These are phyloP conservation scores for Coccinonectria pachysandricola DNA, from an alignment of 2,329 filamentous ascomycete species.

Conservation along the genomic window DNA sequence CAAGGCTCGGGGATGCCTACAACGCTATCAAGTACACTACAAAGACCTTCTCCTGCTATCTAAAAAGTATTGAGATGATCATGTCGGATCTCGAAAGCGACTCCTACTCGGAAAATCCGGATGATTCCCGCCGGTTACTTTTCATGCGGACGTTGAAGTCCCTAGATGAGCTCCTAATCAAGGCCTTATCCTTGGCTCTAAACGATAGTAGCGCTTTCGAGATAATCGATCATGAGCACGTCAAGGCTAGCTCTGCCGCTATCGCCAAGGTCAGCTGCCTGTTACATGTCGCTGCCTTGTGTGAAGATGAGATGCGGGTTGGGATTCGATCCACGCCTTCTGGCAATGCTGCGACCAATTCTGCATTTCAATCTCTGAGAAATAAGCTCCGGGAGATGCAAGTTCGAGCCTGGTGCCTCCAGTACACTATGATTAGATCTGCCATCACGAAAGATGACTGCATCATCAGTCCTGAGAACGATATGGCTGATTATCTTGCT, in stretches of 20 bases:
- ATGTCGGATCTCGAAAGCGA: constrained; percentile 53
- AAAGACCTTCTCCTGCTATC: constrained; percentile 78
- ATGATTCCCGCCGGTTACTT: constrained; percentile 55
- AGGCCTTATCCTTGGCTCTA: constrained; percentile 57
- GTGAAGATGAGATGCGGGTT: constrained; percentile 76
- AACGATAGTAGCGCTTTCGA: constrained; percentile 65
- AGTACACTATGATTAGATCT: constrained; percentile 71
- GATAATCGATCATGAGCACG: constrained; percentile 70
- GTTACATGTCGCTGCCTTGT: constrained; percentile 68
- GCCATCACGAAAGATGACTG: constrained; percentile 57
- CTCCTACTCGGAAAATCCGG: constrained; percentile 47
- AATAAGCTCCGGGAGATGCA: constrained; percentile 78
- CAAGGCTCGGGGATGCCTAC: constrained; percentile 82
- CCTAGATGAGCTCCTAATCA: constrained; percentile 65
- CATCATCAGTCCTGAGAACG: constrained; percentile 58
- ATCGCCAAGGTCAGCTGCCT: constrained; percentile 63
- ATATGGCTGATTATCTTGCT: constrained; percentile 69
- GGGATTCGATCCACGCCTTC: constrained; percentile 56
- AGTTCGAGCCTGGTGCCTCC: constrained; percentile 76
- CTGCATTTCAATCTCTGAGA: constrained; percentile 42
- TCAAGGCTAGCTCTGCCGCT: constrained; percentile 62
- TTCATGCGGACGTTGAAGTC: constrained; percentile 70
- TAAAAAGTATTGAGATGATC: constrained; percentile 79
- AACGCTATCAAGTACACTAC: constrained; percentile 72
- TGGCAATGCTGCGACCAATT: constrained; percentile 43